Evolutionary conservation across 352 stramenopile genomes (phyloP).

Genomic region (Phytophthora podocarpi): DNA sequence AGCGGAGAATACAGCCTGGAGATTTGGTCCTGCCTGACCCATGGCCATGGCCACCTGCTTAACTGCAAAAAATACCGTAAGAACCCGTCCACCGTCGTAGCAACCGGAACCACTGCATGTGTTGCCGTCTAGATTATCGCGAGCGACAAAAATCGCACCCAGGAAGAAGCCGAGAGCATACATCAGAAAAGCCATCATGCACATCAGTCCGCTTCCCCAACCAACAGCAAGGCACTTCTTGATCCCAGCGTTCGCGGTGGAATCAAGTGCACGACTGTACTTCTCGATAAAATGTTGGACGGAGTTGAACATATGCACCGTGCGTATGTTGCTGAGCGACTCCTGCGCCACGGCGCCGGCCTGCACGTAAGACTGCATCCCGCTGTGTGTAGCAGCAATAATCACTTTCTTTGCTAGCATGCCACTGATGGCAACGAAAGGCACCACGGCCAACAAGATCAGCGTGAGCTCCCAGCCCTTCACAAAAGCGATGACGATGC

Average conservation of each 20-base stretch:
- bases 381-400: constrained; percentile 16
- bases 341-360: constrained; percentile 57
- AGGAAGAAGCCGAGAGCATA: constrained; percentile 67
- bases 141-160: constrained; percentile 35
- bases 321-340: constrained; percentile 55
- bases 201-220: constrained; percentile 45
- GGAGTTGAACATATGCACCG: constrained; percentile 64
- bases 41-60: constrained; percentile 47
- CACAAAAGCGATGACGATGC: constrained; percentile 49
- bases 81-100: constrained; percentile 48
- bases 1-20: constrained; percentile 45
- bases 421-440: constrained; percentile 35
- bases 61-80: constrained; percentile 58
- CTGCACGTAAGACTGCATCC: constrained; percentile 35
- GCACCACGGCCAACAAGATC: constrained; percentile 52
- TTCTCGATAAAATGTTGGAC: constrained; percentile 41
- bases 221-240: constrained; percentile 45
- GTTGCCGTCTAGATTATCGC: constrained; percentile 36
- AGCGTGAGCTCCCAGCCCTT: constrained; percentile 64
- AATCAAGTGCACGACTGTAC: constrained; percentile 42
- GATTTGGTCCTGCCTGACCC: constrained; percentile 39
- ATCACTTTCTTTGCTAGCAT: constrained; percentile 38
- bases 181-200: constrained; percentile 42
- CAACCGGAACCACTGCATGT: constrained; percentile 29
- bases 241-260: constrained; percentile 32